A percentile compares a stretch with the other conserved stretches of the same genome.
These are phyloP conservation scores for Inonotus hispidus DNA, from an alignment of 1,284 basidiomycete genomes.

Conservation along the genomic window DNA sequence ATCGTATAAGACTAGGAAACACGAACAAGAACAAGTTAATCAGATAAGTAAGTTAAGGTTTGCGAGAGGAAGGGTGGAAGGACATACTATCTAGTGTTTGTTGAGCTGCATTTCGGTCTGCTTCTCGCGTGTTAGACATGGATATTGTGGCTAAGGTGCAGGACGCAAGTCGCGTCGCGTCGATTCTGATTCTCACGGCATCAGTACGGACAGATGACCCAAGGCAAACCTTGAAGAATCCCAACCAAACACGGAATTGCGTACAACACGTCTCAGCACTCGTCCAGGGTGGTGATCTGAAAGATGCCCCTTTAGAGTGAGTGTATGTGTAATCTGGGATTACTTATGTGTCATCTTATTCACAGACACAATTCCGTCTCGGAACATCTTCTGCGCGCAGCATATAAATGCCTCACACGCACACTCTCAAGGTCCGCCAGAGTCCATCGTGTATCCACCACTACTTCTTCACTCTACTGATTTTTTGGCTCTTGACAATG, in stretches of 20 bases:
- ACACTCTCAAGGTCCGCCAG: background rate
- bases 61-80: too few species aligned
- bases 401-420: background rate
- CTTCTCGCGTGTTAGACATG: conserved; percentile 35
- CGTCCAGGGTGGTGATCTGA: too few species aligned
- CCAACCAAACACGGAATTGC: too few species aligned
- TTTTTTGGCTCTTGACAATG: too few species aligned
- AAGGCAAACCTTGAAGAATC: too few species aligned
- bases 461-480: background rate
- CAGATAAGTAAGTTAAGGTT: background rate
- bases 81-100: conserved; percentile 76
- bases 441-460: background rate
- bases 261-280: too few species aligned
- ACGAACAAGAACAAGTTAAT: conserved; percentile 4
- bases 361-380: background rate
- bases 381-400: background rate
- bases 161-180: background rate
- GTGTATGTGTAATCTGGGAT: background rate
- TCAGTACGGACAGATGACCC: too few species aligned
- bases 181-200: too few species aligned
- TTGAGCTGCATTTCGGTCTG: conserved; percentile 67
- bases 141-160: background rate
- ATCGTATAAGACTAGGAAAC: conserved; percentile 60
- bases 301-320: too few species aligned
- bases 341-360: background rate